Conservation (phyloP, 495 filamentous ascomycete genomes). For the Penicillium longicatenatum region DNA sequence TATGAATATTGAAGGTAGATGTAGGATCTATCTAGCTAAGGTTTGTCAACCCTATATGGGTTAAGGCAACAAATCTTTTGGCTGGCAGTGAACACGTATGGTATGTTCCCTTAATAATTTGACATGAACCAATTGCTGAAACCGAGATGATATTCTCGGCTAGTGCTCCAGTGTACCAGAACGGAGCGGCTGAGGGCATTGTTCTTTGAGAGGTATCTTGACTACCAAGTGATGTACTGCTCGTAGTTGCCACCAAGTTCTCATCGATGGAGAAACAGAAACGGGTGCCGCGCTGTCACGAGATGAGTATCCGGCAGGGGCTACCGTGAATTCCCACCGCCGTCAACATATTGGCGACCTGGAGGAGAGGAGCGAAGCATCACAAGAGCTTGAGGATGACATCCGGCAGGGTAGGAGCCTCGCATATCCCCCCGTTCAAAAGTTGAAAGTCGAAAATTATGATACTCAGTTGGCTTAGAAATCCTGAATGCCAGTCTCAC, state of each 20-base stretch:
- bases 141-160: not conserved
- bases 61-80: not conserved
- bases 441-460: not conserved
- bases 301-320: not conserved
- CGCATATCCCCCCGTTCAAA: not conserved
- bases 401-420: not conserved
- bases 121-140: not conserved
- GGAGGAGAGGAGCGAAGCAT: not conserved
- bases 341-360: not conserved
- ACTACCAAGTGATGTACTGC: not conserved
- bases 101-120: not conserved
- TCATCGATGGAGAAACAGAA: not conserved
- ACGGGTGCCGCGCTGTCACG: not conserved
- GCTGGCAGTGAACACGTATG: not conserved
- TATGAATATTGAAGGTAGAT: no score
- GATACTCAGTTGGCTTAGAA: constrained; percentile 48
- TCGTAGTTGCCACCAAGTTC: not conserved
- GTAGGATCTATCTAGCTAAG: not conserved
- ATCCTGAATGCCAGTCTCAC: constrained; percentile 82
- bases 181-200: not conserved
- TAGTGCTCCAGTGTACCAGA: not conserved
- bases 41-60: not conserved
- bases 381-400: not conserved
- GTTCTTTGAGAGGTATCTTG: not conserved
- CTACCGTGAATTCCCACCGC: not conserved